Evolutionary conservation across 805 yeast genomes (phyloP).

Genomic region (Yarrowia sp.): DNA sequence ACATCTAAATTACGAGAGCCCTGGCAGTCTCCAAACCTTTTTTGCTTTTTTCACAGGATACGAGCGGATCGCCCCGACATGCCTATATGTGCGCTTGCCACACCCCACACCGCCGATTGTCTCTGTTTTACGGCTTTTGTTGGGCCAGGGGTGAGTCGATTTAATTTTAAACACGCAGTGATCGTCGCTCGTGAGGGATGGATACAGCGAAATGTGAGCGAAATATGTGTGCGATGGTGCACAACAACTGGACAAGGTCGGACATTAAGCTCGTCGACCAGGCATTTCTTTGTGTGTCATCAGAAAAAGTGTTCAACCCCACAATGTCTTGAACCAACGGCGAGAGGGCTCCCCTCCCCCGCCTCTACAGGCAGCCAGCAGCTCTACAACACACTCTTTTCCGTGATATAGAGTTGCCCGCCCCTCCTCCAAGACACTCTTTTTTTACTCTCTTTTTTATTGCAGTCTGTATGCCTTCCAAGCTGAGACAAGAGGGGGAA

Average conservation of each 20-base stretch:
- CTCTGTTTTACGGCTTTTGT: not conserved
- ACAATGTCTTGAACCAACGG: constrained; percentile 16
- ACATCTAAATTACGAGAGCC: not conserved
- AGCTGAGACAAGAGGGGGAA: constrained; percentile 20
- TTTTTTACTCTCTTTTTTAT: not conserved
- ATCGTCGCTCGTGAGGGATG: not conserved
- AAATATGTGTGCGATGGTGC: too few species aligned
- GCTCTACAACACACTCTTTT: not conserved
- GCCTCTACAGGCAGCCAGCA: constrained; percentile 5
- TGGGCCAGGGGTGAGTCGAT: not conserved
- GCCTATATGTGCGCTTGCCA: not conserved
- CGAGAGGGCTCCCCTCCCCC: constrained; percentile 2
- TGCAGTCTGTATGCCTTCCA: not conserved
- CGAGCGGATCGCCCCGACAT: constrained; percentile 15
- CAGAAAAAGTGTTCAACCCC: not conserved
- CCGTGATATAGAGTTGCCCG: constrained; percentile 1
- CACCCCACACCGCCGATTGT: constrained; percentile 3
- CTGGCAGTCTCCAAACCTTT: constrained; percentile 5
- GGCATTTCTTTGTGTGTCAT: constrained; percentile 15
- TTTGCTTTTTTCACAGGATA: constrained; percentile 31
- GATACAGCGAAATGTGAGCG: not conserved
- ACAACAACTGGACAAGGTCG: not conserved
- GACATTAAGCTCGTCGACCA: constrained; percentile 8
- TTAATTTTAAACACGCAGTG: not conserved
- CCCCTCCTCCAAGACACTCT: not conserved